Base-by-base conservation (phyloP, 345 rosid genomes). In the Eucalyptus guilfoylei region DNA sequence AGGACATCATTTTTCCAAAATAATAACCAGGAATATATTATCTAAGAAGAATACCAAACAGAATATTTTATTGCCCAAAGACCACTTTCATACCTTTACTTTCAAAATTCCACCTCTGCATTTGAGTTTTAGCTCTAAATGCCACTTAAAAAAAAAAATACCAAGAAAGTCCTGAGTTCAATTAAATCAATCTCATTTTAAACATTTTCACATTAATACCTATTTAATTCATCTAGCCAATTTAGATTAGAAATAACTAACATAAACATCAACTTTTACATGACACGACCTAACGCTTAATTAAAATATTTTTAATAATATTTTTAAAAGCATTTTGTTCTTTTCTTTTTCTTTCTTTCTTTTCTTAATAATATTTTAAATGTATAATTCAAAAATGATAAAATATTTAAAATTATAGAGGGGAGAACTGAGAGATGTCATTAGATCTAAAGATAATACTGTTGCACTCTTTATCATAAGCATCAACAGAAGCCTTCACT, bases 231-330 rank as follows among this genome's bases (percentile, higher is more conserved):
- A 23, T 23, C 13, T 55, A 23, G 28, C 4, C 28, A 24, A 55
- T 24, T 55, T 24, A 55, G 62, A 24, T 2, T 8, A 55, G 30
- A 55, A 55, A 55, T 54, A 50, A 49, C 8, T 49, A 15, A 49
- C 0, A 1, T 49, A 49, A 15, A 49, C 54, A 49, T 0, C 0
- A 0, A 8, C 11, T 4, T 54, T 8, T 23, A 54, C 6, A 1
- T 23, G 6, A 11, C 60, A 49, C 1, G 9, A 52, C 55, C 2
- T 17, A 0, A 7, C 9, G 1, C 55, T n/a, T 52, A 7, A 19
- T 52, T 52, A 52, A 4, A 55, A 24, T 10, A 55, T 55, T 10
- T 55, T 55, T 55, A 9, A 55, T 24, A 24, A 55, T 10, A 55
- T 55, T 55, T 24, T 24, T 0, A 2, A 24, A 55, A 55, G 26